Evolutionary conservation across 2,329 filamentous ascomycete genomes (phyloP).

Genomic region (Zymoseptoria crescenta): DNA sequence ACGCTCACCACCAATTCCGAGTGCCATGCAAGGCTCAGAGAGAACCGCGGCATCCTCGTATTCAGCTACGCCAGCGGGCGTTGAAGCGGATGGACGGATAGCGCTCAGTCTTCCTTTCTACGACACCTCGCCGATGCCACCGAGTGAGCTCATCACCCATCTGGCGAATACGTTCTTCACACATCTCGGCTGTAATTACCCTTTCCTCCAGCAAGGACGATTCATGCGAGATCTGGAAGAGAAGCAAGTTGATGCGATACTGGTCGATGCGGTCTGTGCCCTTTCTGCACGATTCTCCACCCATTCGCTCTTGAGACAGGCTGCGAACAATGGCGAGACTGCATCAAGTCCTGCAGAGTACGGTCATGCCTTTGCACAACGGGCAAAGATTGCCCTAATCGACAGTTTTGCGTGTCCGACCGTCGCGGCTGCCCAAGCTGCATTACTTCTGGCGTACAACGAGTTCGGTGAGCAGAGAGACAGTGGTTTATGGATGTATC

Average conservation of each 20-base stretch:
- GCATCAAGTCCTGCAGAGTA: slow-evolving; percentile 51
- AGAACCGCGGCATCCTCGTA: slow-evolving; percentile 15
- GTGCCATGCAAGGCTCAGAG: slow-evolving; percentile 11
- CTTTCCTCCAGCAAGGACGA: slow-evolving; percentile 65
- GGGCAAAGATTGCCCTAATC: slow-evolving; percentile 73
- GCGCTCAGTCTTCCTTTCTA: slow-evolving; percentile 57
- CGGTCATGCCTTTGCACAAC: slow-evolving; percentile 69
- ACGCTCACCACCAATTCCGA: slow-evolving; percentile 22
- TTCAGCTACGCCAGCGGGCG: slow-evolving; percentile 20
- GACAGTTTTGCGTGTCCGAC: slow-evolving; percentile 78
- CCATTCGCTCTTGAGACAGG: slow-evolving; percentile 44
- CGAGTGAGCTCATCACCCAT: slow-evolving; percentile 66
- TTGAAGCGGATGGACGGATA: slow-evolving; percentile 35
- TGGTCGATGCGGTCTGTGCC: slow-evolving; percentile 80
- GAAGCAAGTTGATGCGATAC: slow-evolving; percentile 72
- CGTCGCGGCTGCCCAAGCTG: slow-evolving; percentile 76
- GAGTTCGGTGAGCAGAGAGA: slow-evolving; percentile 84
- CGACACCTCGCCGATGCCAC: slow-evolving; percentile 63
- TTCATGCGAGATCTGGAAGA: slow-evolving; percentile 71
- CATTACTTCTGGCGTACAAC: slow-evolving; percentile 76
- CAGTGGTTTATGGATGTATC: slow-evolving; percentile 88
- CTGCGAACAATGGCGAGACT: slow-evolving; percentile 38
- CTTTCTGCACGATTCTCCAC: slow-evolving; percentile 72
- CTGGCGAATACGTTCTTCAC: slow-evolving; percentile 74
- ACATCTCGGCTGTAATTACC: slow-evolving; percentile 78